phyloP scores from a whole-genome alignment of 805 yeast genomes.

The Sungouiella blattae region DNA sequence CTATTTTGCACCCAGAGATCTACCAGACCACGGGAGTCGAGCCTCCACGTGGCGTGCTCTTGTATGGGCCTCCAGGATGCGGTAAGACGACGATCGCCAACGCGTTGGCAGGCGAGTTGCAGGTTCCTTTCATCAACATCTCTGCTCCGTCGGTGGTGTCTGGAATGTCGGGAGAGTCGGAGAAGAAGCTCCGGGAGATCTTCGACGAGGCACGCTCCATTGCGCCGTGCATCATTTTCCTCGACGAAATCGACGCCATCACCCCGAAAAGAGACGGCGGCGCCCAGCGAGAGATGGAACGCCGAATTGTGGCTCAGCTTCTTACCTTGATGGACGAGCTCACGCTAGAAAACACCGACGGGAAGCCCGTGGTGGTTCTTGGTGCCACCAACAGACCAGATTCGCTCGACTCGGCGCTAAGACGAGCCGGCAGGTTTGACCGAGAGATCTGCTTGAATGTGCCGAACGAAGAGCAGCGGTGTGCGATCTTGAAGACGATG shows the following conservation, averaged over 20 bases:
- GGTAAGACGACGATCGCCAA: slow-evolving; percentile 97
- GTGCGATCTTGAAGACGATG: slow-evolving; percentile 73
- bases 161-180: slow-evolving; percentile 99
- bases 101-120: slow-evolving; percentile 91
- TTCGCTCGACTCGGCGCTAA: slow-evolving; percentile 85
- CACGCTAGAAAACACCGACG: slow-evolving; percentile 81
- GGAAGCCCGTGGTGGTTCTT: slow-evolving; percentile 87
- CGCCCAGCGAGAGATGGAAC: slow-evolving; percentile 97
- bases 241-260: slow-evolving; percentile 97
- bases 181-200: slow-evolving; percentile 86
- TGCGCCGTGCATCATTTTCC: slow-evolving; percentile 91
- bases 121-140: slow-evolving; percentile 85
- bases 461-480: slow-evolving; percentile 84
- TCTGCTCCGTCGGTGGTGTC: slow-evolving; percentile 96
- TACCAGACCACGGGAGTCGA: slow-evolving; percentile 85
- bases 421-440: slow-evolving; percentile 97
- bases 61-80: slow-evolving; percentile 99
- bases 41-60: slow-evolving; percentile 87
- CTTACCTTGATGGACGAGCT: slow-evolving; percentile 93
- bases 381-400: slow-evolving; percentile 99
- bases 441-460: slow-evolving; percentile 91
- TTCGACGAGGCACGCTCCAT: slow-evolving; percentile 86
- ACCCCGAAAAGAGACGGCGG: slow-evolving; percentile 95
- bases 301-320: slow-evolving; percentile 92
- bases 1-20: slow-evolving; percentile 90